phyloP scores from a whole-genome alignment of 2,329 filamentous ascomycete species.

The Sodiomyces alkalinus region DNA sequence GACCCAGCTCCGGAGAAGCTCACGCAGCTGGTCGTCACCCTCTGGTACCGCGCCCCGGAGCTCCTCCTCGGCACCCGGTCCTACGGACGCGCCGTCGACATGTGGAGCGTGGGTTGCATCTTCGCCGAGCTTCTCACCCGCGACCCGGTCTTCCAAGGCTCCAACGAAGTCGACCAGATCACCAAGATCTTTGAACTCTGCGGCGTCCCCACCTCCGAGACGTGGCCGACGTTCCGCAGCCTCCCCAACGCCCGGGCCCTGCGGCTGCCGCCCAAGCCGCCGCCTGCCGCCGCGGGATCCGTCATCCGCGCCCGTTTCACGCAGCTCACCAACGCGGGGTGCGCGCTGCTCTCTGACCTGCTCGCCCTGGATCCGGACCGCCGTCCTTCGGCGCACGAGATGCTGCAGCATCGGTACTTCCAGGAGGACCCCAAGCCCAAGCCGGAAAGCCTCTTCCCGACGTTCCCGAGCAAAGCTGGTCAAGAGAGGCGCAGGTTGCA shows the following conservation, averaged over 20 bases:
- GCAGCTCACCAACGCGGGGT: slow-evolving; percentile 61
- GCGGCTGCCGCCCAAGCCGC: slow-evolving; percentile 41
- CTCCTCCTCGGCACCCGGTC: slow-evolving; percentile 65
- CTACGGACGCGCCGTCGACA: slow-evolving; percentile 69
- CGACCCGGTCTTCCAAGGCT: slow-evolving; percentile 71
- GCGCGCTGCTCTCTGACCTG: slow-evolving; percentile 51
- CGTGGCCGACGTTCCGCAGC: slow-evolving; percentile 76
- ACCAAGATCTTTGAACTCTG: slow-evolving; percentile 79
- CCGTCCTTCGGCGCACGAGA: slow-evolving; percentile 56
- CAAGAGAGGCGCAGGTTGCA: slow-evolving; percentile 65
- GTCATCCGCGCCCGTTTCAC: slow-evolving; percentile 67
- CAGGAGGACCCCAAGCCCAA: slow-evolving; percentile 80
- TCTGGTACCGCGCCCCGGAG: slow-evolving; percentile 93
- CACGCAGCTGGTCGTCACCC: slow-evolving; percentile 85
- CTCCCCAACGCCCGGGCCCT: slow-evolving; percentile 76
- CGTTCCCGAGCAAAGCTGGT: slow-evolving; percentile 88
- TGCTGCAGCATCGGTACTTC: slow-evolving; percentile 75
- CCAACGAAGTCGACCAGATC: slow-evolving; percentile 85
- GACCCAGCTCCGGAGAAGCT: slow-evolving; percentile 64
- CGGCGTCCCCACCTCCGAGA: slow-evolving; percentile 67
- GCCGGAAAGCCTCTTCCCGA: slow-evolving; percentile 84
- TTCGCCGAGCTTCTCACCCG: slow-evolving; percentile 81
- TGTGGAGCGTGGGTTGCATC: slow-evolving; percentile 95
- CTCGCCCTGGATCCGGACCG: slow-evolving; percentile 59
- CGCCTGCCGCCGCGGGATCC: slow-evolving; percentile 22